Conservation (phyloP, 208 protist species). For the Leptomonas pyrrhocoris region DNA sequence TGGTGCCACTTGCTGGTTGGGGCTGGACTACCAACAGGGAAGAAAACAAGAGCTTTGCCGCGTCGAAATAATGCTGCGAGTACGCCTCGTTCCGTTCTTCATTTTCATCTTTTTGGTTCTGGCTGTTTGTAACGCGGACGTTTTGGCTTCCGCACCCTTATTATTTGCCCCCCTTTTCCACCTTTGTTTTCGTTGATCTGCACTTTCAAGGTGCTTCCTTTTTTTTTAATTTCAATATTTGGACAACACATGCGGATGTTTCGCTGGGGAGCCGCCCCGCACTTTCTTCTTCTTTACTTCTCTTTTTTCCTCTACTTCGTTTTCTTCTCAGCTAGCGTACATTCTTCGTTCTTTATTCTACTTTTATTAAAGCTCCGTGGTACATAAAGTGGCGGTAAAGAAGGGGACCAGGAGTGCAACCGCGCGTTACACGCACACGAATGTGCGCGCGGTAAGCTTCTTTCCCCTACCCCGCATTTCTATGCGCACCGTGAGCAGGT, state of each 20-base stretch:
- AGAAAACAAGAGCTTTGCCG: too few species aligned
- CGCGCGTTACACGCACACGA: background rate
- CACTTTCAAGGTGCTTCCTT: background rate
- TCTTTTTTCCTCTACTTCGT: background rate
- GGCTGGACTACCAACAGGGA: too few species aligned
- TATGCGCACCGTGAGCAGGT: too few species aligned
- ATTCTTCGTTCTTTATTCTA: constrained; percentile 21
- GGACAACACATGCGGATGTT: background rate
- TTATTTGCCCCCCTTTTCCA: constrained; percentile 5
- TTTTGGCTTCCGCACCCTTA: too few species aligned
- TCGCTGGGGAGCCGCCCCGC: background rate
- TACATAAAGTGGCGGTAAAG: background rate
- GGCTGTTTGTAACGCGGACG: too few species aligned
- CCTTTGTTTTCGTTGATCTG: background rate
- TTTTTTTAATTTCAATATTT: constrained; percentile 4
- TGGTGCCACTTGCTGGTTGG: too few species aligned
- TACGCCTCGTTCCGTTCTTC: too few species aligned
- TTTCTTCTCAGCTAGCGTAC: constrained; percentile 3
- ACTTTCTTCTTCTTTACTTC: constrained; percentile 4
- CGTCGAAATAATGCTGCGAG: too few species aligned
- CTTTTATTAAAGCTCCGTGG: background rate
- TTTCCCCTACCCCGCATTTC: background rate
- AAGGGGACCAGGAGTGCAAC: background rate
- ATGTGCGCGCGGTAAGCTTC: background rate
- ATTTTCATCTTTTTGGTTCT: too few species aligned